Base-by-base conservation (phyloP, 2,329 filamentous ascomycete genomes). In the Emmonsiellopsis sp. region DNA sequence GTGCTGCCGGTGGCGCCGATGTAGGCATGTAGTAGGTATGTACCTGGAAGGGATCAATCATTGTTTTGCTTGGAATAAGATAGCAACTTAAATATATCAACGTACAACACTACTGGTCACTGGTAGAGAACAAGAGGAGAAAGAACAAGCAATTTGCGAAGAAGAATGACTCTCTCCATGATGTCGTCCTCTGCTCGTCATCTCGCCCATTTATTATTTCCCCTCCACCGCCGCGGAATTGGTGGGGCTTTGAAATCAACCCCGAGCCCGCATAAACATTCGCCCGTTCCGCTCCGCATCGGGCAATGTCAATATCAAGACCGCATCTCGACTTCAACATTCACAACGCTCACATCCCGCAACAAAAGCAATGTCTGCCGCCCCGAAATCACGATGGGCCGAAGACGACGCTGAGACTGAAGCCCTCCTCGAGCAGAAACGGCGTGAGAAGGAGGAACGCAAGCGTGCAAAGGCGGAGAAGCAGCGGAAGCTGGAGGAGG, bases 381-480 rank as follows among this genome's bases (percentile, higher is more conserved):
- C 77, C 65, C 68, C 71, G 52, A 83, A 82, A 66, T 96, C 92
- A 49, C 84, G 92, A 70, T 98, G 93, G 93, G 88, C 87, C 59
- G 82, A 90, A 64, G 83, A 86, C 45, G 87, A 88, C 61, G 88
- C 90, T 61, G 90, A 96, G 67, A 82, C 83, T 21, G 87, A 82
- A 43, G 77, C 85, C 42, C 84, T 88, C 48, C 52, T 71, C 55
- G 83, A 84, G 17, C 82, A 84, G 64, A 78, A 83, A 53, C 92
- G 86, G 70, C 80, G 77, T 57, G 88, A 93, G 67, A 96, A 92
- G 72, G 89, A 95, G 71, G 86, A 90, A 63, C 95, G 93, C 77
- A 89, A 87, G 71, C 84, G 87, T 49, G 74, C 83, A 49, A 96
- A 93, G 70, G 85, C 84, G 32, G 86, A 91, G 65, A 94, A 90